Base-by-base conservation (phyloP, 2,329 filamentous ascomycete species). In the Xylariomycetidae sp. region DNA sequence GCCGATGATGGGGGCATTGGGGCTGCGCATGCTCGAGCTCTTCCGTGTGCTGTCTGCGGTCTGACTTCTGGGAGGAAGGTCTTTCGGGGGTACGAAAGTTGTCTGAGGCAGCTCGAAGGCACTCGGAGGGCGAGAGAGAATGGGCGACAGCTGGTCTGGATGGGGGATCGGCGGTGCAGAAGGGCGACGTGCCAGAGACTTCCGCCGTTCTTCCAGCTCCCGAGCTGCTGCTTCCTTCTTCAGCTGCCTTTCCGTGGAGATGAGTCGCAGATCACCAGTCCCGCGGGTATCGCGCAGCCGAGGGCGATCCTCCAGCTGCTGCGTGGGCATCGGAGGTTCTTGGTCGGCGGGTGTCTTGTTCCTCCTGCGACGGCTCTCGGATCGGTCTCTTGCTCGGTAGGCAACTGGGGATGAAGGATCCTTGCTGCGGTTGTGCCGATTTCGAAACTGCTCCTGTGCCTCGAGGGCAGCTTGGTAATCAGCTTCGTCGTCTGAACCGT, bases 171-270 rank as follows among this genome's bases (percentile, higher is more conserved):
- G 66, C 0, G 87, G 87, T 3, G 81, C 86, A 16, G 84, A 85
- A 4, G 87, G 84, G 31, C 87, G 76, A 35, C 85, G 76, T 14
- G 85, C 86, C 17, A 94, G 68, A 10, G 90, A 95, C 52, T 85
- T 77, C 37, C 90, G 80, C 18, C 90, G 79, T 50, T 92, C 85
- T 58, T 95, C 89, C 1, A 96, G 74, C 58, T 95, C 89, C 29
- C 83, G 79, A 6, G 88, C 87, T 8, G 84, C 84, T 30, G 79
- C 67, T 44, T 87, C 83, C 59, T 82, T 85, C 60, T 81, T 83
- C 29, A 72, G 61, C 39, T 76, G 74, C 29, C 75, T 67, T 39
- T 84, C 79, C 20, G 76, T 70, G 47, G 68, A 79, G 47, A 72
- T 69, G 37, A 65, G 57, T 38, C 63, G 68, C 37, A 78, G 52